Percentiles rank a stretch among this genome's conserved stretches.
Evolutionary conservation across 768 basidiomycete genomes (phyloP).

Genomic region (Rhizopogon rudus): DNA sequence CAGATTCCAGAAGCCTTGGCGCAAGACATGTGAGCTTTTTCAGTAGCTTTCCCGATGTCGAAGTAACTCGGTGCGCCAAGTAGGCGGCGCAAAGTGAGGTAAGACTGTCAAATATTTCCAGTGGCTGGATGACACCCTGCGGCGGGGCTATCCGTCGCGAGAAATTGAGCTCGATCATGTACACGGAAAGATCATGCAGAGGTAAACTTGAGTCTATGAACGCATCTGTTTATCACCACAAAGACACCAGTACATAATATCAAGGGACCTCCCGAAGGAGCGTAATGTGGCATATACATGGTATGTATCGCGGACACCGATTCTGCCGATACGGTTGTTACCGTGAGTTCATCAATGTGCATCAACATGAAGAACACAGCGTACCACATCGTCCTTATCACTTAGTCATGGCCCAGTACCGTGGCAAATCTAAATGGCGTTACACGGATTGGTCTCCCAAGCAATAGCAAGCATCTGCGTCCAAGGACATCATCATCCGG

Average conservation of each 20-base stretch:
- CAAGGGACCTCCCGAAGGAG: background rate
- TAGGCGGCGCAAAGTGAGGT: background rate
- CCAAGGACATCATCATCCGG: constrained; percentile 41
- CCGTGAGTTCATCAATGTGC: background rate
- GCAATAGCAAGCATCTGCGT: background rate
- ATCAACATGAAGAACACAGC: background rate
- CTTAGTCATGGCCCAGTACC: background rate
- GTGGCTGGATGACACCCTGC: background rate
- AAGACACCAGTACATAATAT: background rate
- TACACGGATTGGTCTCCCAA: background rate
- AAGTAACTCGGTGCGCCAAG: background rate
- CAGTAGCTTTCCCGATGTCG: background rate
- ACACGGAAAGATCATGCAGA: background rate
- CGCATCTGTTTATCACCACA: background rate
- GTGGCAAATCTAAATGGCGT: background rate
- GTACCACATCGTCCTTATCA: background rate
- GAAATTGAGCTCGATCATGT: background rate
- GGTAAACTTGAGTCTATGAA: background rate
- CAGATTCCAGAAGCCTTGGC: background rate
- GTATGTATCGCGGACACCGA: background rate
- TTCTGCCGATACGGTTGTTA: background rate
- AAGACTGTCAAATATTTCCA: background rate
- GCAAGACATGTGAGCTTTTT: background rate
- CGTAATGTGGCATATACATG: background rate
- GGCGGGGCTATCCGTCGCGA: background rate